phyloP scores from a whole-genome alignment of 768 basidiomycete genomes.

The Lentinula raphanica region DNA sequence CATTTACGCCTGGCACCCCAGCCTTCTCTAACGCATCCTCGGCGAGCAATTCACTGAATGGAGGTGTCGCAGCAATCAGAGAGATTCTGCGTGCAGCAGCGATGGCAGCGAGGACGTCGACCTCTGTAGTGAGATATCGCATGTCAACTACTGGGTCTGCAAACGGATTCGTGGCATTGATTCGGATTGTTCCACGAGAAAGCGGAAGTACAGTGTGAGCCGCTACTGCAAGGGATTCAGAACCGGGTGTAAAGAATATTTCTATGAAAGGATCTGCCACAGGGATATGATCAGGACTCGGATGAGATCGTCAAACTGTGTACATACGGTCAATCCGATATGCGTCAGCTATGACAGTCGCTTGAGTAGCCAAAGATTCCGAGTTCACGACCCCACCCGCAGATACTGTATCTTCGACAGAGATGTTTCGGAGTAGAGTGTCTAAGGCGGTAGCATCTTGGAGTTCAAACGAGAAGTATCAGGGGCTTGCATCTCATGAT shows the following conservation, averaged over 20 bases:
- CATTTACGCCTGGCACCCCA: conserved; percentile 7
- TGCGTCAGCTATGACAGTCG: conserved; percentile 9
- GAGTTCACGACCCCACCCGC: conserved; percentile 10
- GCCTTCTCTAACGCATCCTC: conserved; percentile 1
- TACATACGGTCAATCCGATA: conserved; percentile 12
- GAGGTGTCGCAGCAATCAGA: conserved; percentile 9
- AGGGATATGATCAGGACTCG: not conserved
- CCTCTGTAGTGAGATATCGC: conserved; percentile 10
- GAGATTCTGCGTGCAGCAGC: conserved; percentile 11
- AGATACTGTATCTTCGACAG: conserved; percentile 10
- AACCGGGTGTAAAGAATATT: conserved; percentile 8
- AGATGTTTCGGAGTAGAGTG: not conserved
- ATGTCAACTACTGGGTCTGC: conserved; percentile 7
- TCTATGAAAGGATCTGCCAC: conserved; percentile 12
- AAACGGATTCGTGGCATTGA: conserved; percentile 12
- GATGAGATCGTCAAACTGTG: not conserved
- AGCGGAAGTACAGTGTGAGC: conserved; percentile 12
- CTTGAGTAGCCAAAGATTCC: conserved; percentile 7
- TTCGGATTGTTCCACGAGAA: conserved; percentile 10
- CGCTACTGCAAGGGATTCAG: not conserved
- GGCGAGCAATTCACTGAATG: conserved; percentile 12
- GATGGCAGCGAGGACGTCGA: conserved; percentile 8
- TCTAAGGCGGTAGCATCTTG: not conserved
- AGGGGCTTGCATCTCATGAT: not conserved
- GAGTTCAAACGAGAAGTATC: not conserved